Evolutionary conservation across 768 basidiomycete genomes (phyloP), one percentile per base, ranked within the genome.

Genomic region (Collybia sordida): DNA sequence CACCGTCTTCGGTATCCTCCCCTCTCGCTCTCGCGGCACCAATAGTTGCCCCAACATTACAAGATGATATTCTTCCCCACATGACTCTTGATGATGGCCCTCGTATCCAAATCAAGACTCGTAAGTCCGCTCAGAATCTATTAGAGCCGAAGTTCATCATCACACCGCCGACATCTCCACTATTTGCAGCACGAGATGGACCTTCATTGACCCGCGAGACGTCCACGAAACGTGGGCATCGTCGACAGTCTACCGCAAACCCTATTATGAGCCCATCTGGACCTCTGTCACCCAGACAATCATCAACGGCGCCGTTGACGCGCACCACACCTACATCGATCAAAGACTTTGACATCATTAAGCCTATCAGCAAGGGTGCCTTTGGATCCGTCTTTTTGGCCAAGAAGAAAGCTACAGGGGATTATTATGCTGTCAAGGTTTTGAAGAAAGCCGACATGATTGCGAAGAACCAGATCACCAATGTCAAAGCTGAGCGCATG

Each of bases 391-490:
- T 99, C 47, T 99, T 97, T 69, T 79, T 99, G 45, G 92, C 97
- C 37, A 98, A 96, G 77, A 99, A 99, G 81, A 95, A 93, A 61
- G 89, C 81, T 4, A 99, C 97, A 2, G 97, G 97, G 45, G 97
- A 98, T 69, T 98, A 98, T 70, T 99, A 88, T 71, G 97, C 97
- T 22, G 96, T 99, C 82, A 99, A 99, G 71, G 95, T 98, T n/a
- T 72, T 99, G 64, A 98, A 96, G 75, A 99, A 99, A 75, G 93
- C 94, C n/a, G 97, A 99, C 71, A 99, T 99, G 97, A 98, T 99
- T 66, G 92, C 97, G 35, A 99, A 99, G 81, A 99, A 99, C 74
- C 97, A 99, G 69, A 96, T 99, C 66, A 98, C 97, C 42, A 99
- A 98, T 65, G 97, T 99, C 68, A 98, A 98, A 72, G 97, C 97